These are phyloP conservation scores for Populus simonii DNA, from an alignment of 345 rosid genomes.

Conservation along the genomic window DNA sequence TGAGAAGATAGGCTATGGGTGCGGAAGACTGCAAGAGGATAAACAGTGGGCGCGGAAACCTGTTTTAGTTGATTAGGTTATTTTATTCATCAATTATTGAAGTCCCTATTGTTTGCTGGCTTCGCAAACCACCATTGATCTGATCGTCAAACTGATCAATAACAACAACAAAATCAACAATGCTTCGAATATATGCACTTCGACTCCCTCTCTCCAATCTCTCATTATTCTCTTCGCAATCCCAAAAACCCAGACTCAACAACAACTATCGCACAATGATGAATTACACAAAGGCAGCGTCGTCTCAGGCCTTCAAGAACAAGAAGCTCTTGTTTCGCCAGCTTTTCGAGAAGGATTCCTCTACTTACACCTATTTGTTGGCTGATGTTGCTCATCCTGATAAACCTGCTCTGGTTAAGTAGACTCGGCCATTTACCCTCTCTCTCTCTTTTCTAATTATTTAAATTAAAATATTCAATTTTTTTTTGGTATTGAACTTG, in stretches of 20 bases:
- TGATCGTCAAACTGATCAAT: too few species aligned
- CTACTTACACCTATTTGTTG: constrained; percentile 79
- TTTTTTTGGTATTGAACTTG: not conserved
- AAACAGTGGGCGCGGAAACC: too few species aligned
- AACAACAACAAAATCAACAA: not conserved
- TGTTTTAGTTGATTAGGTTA: too few species aligned
- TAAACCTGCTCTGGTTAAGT: constrained; percentile 72
- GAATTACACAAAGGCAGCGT: not conserved
- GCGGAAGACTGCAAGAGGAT: too few species aligned
- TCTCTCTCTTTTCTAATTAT: not conserved
- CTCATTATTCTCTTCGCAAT: not conserved
- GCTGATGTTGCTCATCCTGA: constrained; percentile 78
- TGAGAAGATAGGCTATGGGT: too few species aligned
- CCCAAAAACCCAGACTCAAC: not conserved
- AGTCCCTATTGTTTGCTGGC: too few species aligned
- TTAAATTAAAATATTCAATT: too few species aligned
- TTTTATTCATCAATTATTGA: too few species aligned
- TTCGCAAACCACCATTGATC: too few species aligned
- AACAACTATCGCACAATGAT: not conserved
- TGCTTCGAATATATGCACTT: not conserved
- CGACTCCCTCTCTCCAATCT: not conserved
- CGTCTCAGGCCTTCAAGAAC: constrained; percentile 16
- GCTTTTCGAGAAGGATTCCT: constrained; percentile 87
- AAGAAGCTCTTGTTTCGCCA: constrained; percentile 73
- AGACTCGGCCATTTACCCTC: not conserved